A percentile compares a stretch with the other conserved stretches of the same genome.
Conservation (phyloP, 768 basidiomycete species). For the Crepidotus variabilis region DNA sequence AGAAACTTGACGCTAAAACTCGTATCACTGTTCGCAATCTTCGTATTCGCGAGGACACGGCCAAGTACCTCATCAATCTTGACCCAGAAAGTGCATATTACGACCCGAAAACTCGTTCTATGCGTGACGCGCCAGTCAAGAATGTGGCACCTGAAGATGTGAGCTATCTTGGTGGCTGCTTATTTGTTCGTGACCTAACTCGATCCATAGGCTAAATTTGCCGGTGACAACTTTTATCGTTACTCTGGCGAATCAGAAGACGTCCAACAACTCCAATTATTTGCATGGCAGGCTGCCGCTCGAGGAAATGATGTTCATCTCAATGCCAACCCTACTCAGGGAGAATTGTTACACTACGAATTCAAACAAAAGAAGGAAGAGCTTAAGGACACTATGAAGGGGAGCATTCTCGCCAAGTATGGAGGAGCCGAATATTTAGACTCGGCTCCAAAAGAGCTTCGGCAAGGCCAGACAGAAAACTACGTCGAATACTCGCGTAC, state of each 20-base stretch:
- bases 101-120: slow-evolving; percentile 98
- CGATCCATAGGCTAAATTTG: slow-evolving; percentile 68
- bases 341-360: slow-evolving; percentile 86
- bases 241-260: slow-evolving; percentile 90
- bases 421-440: slow-evolving; percentile 93
- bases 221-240: slow-evolving; percentile 95
- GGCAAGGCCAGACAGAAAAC: slow-evolving; percentile 95
- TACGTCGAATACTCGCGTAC: slow-evolving; percentile 96
- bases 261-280: slow-evolving; percentile 88
- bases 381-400: slow-evolving; percentile 83
- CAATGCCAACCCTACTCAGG: slow-evolving; percentile 95
- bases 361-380: slow-evolving; percentile 92
- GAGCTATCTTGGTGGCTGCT: slow-evolving; percentile 22
- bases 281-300: slow-evolving; percentile 95
- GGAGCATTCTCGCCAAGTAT: slow-evolving; percentile 87
- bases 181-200: background rate
- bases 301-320: slow-evolving; percentile 94
- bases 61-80: slow-evolving; percentile 96
- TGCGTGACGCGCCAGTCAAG: slow-evolving; percentile 92
- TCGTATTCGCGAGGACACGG: slow-evolving; percentile 98
- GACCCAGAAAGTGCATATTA: slow-evolving; percentile 97
- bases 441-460: slow-evolving; percentile 83
- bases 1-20: slow-evolving; percentile 97
- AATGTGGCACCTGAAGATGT: slow-evolving; percentile 86
- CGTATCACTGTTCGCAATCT: slow-evolving; percentile 97